Evolutionary conservation across 2,329 filamentous ascomycete genomes (phyloP).

Genomic region (Pseudocercospora cruenta): DNA sequence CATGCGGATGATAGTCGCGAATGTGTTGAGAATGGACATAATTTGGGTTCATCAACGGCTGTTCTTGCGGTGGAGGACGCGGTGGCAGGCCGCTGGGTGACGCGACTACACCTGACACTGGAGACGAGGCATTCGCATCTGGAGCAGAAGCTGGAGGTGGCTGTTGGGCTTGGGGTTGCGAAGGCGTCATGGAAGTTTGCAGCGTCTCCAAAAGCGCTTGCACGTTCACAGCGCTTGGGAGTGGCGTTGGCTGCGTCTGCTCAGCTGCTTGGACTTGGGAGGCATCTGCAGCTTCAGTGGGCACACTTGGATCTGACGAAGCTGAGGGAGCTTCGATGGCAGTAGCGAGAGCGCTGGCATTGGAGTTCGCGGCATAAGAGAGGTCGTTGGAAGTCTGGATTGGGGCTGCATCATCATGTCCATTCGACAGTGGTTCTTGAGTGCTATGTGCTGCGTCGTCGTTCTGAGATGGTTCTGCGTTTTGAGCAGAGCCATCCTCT

Average conservation of each 20-base stretch:
- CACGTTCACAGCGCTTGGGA: conserved; percentile 46
- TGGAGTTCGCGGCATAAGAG: conserved; percentile 27
- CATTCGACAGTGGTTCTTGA: conserved; percentile 25
- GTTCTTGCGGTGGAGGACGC: conserved; percentile 54
- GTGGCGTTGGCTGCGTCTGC: conserved; percentile 20
- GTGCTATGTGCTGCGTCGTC: conserved; percentile 26
- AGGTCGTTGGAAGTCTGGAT: conserved; percentile 27
- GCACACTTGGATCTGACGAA: conserved; percentile 21
- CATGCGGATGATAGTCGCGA: conserved; percentile 55
- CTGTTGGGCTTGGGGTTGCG: conserved; percentile 29
- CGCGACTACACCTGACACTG: conserved; percentile 28
- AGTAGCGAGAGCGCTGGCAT: conserved; percentile 9
- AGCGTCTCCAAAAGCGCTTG: conserved; percentile 53
- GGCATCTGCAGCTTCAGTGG: conserved; percentile 19
- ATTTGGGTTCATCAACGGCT: conserved; percentile 52
- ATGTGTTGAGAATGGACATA: conserved; percentile 54
- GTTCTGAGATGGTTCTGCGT: neutral
- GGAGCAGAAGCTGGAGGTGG: conserved; percentile 31
- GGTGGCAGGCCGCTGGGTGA: conserved; percentile 50
- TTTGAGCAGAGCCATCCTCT: conserved; percentile 10
- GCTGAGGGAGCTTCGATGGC: conserved; percentile 17
- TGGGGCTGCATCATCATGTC: conserved; percentile 20
- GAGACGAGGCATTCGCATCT: conserved; percentile 37
- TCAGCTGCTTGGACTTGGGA: conserved; percentile 30
- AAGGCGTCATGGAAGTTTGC: conserved; percentile 36